Percentiles rank a stretch among this genome's conserved stretches.
phyloP scores from a whole-genome alignment of 257 asterid genomes.

The Cruciata laevipes region DNA sequence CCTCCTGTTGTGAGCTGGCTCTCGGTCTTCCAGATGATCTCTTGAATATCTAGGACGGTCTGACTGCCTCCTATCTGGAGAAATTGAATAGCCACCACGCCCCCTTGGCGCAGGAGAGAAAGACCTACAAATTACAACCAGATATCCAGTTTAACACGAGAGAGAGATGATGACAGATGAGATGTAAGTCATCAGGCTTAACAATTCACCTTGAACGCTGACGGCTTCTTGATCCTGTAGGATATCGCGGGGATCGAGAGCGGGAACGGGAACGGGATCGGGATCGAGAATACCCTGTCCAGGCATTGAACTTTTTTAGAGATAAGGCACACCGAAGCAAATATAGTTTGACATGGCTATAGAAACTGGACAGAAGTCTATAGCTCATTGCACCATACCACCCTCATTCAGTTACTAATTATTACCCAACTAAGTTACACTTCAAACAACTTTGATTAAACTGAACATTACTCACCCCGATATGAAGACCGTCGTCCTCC shows the following conservation, averaged over 20 bases:
- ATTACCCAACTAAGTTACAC: background rate
- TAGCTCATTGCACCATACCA: background rate
- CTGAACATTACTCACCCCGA: conserved; percentile 18
- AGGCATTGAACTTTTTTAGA: conserved; percentile 1
- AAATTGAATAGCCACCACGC: conserved; percentile 19
- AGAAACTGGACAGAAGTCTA: background rate
- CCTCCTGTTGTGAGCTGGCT: conserved; percentile 10
- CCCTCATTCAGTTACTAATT: background rate
- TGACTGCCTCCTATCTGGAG: conserved; percentile 27
- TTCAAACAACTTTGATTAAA: background rate
- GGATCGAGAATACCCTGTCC: conserved; percentile 25
- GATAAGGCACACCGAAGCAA: background rate
- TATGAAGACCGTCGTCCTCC: conserved; percentile 24
- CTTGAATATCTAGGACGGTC: conserved; percentile 24
- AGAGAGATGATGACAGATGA: background rate
- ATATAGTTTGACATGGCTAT: background rate
- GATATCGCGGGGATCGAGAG: conserved; percentile 30
- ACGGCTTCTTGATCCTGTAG: conserved; percentile 28
- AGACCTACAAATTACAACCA: conserved; percentile 19
- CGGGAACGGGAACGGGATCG: conserved; percentile 12
- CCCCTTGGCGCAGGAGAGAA: conserved; percentile 26
- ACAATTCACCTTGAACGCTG: conserved; percentile 25
- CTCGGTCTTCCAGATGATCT: conserved; percentile 16
- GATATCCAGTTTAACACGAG: background rate
- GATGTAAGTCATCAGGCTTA: background rate